These are phyloP conservation scores for Byssoonygena ceratinophila DNA, from an alignment of 2,329 filamentous ascomycete genomes.

Conservation along the genomic window DNA sequence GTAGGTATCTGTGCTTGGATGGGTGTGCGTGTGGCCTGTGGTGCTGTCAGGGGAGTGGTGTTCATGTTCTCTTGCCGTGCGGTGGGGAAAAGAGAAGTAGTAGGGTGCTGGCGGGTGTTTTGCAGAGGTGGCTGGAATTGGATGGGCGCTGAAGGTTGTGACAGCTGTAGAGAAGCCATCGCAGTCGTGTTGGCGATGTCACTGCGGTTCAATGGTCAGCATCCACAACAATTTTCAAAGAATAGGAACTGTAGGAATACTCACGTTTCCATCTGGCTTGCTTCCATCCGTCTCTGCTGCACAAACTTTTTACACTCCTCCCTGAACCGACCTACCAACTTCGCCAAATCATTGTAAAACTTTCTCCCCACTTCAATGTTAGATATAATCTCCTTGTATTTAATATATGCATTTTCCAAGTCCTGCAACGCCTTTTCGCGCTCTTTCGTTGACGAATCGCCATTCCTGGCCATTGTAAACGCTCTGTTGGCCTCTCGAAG, in stretches of 20 bases:
- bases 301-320: slow-evolving; percentile 72
- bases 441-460: slow-evolving; percentile 58
- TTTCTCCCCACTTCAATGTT: slow-evolving; percentile 86
- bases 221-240: neutral
- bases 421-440: slow-evolving; percentile 78
- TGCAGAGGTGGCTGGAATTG: slow-evolving; percentile 28
- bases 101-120: slow-evolving; percentile 36
- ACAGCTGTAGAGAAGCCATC: slow-evolving; percentile 49
- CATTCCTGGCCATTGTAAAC: slow-evolving; percentile 61
- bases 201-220: slow-evolving; percentile 23
- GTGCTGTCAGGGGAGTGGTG: slow-evolving; percentile 37
- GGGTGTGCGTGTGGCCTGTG: slow-evolving; percentile 36
- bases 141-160: slow-evolving; percentile 28
- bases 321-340: slow-evolving; percentile 73
- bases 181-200: slow-evolving; percentile 46
- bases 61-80: slow-evolving; percentile 20
- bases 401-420: slow-evolving; percentile 82
- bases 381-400: slow-evolving; percentile 89
- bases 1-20: slow-evolving; percentile 44
- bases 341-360: slow-evolving; percentile 92
- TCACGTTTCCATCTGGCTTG: slow-evolving; percentile 64
- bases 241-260: slow-evolving; percentile 23
- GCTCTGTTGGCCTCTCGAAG: slow-evolving; percentile 65
- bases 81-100: slow-evolving; percentile 31
- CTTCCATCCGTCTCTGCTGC: slow-evolving; percentile 69